Percentiles rank a stretch among this genome's conserved stretches.
Evolutionary conservation across 1,284 basidiomycete species (phyloP).

Genomic region (Tilletiaria anomala): DNA sequence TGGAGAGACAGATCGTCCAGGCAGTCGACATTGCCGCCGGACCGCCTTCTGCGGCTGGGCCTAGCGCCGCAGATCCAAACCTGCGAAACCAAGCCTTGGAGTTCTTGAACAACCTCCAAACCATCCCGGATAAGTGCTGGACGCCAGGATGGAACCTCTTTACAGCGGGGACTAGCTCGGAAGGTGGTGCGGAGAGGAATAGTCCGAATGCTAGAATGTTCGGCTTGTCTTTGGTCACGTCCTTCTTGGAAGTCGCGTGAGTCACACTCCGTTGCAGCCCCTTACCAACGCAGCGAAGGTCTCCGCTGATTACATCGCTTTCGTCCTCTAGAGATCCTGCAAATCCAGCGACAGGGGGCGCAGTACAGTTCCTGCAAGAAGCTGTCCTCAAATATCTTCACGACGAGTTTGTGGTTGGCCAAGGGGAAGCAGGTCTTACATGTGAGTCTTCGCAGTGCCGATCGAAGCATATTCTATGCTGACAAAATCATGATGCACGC

Average conservation of each 20-base stretch:
- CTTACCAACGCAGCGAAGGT: too few relatives aligned
- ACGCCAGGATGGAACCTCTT: slow-evolving; percentile 41
- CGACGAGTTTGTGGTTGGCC: slow-evolving; percentile 26
- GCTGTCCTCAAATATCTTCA: slow-evolving; percentile 28
- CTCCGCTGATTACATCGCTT: too few relatives aligned
- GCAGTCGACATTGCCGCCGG: slow-evolving; percentile 71
- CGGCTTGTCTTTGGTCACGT: not conserved
- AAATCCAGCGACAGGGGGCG: slow-evolving; percentile 14
- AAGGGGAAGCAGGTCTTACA: slow-evolving; percentile 20
- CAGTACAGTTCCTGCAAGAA: slow-evolving; percentile 31
- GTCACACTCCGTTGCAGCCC: too few relatives aligned
- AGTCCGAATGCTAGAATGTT: not conserved
- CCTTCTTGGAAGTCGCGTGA: not conserved
- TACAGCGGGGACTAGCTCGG: slow-evolving; percentile 33
- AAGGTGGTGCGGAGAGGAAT: not conserved
- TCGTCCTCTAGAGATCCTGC: too few relatives aligned
- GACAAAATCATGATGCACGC: not conserved
- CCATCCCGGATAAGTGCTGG: slow-evolving; percentile 62
- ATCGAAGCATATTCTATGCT: not conserved
- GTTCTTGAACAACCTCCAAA: slow-evolving; percentile 60
- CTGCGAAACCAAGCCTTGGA: slow-evolving; percentile 59
- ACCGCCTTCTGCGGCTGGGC: too few relatives aligned
- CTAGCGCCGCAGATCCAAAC: slow-evolving; percentile 44
- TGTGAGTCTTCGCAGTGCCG: slow-evolving; percentile 11
- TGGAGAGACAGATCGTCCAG: slow-evolving; percentile 53